A percentile compares a stretch with the other conserved stretches of the same genome.
Evolutionary conservation across 495 filamentous ascomycete species (phyloP).

Genomic region (Bathelium albidoporum): DNA sequence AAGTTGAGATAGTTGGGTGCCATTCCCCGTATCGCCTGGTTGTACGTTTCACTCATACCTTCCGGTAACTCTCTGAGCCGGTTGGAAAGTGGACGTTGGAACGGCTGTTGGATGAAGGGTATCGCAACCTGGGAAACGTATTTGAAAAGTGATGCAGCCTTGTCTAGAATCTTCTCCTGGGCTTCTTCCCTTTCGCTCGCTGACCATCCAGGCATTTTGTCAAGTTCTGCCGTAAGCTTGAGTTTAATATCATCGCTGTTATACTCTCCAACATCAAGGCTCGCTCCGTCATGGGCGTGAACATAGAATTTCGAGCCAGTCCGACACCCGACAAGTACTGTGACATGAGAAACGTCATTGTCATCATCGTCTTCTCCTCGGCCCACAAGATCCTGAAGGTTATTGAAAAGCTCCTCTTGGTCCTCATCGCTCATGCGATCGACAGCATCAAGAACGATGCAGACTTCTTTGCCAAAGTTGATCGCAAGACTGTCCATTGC

Average conservation of each 20-base stretch:
- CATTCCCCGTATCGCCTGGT: slow-evolving; percentile 7
- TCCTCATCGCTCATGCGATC: neutral
- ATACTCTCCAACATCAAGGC: neutral
- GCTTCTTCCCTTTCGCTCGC: slow-evolving; percentile 1
- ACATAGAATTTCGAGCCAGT: neutral
- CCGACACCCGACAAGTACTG: neutral
- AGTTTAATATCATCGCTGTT: neutral
- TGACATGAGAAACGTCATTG: neutral
- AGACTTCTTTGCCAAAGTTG: neutral
- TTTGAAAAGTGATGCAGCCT: slow-evolving; percentile 6
- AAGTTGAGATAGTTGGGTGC: slow-evolving; percentile 7
- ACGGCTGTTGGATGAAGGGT: slow-evolving; percentile 6
- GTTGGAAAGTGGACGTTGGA: slow-evolving; percentile 7
- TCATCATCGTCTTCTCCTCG: neutral
- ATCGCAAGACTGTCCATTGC: neutral
- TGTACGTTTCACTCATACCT: slow-evolving; percentile 8
- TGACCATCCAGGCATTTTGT: neutral
- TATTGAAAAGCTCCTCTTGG: neutral
- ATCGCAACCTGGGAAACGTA: slow-evolving; percentile 7
- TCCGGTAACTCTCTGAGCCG: slow-evolving; percentile 2
- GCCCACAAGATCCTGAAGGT: neutral
- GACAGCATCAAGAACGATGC: neutral
- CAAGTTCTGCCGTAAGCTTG: neutral
- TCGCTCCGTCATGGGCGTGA: neutral
- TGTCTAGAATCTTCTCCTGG: slow-evolving; percentile 3